Evolutionary conservation across 805 yeast genomes (phyloP), one percentile per base, ranked within the genome.

Genomic region (Candida nemodendra): DNA sequence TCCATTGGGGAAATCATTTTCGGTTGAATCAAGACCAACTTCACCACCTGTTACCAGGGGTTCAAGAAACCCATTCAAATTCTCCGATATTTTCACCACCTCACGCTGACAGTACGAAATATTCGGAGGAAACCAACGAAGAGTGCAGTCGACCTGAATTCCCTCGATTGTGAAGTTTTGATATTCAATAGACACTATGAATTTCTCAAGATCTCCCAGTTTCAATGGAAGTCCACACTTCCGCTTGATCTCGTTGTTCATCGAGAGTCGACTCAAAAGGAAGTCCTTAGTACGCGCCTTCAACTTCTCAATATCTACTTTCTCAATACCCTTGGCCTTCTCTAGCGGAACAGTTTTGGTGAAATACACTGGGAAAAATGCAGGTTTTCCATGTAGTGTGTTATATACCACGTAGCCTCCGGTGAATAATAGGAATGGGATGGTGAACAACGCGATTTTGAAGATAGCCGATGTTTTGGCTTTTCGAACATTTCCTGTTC

Each of bases 161-260:
- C 69, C 69, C 40, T 56, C 61, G 34, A 61, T 47, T 4, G 56
- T 49, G 27, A 50, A 40, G 28, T 51, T 56, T 26, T 50, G 51
- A 36, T 54, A 62, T 30, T 63, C 60, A 6, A 64, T 47, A 11
- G 32, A 41, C 12, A 62, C 59, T 13, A 58, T 53, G 40, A 64
- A 62, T 14, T 40, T 42, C 13, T 58, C 59, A 26, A 52, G 47
- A 2, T 45, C 50, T 0, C 62, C 61, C 18, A 62, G 37, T 14
- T 46, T 42, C 14, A 64, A 45, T 4, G 69, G 69, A 6, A 62
- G 45, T 0, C 67, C 68, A 28, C 62, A 49, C 14, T 37, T 40
- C 17, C 45, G 34, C 27, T 52, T 54, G n/a, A 64, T 48, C 14
- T 49, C 44, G 22, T 44, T 47, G 39, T 60, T 59, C 49, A 63